Conservation (phyloP, 164 flowering plant genomes). For the Dillenia turbinata region DNA sequence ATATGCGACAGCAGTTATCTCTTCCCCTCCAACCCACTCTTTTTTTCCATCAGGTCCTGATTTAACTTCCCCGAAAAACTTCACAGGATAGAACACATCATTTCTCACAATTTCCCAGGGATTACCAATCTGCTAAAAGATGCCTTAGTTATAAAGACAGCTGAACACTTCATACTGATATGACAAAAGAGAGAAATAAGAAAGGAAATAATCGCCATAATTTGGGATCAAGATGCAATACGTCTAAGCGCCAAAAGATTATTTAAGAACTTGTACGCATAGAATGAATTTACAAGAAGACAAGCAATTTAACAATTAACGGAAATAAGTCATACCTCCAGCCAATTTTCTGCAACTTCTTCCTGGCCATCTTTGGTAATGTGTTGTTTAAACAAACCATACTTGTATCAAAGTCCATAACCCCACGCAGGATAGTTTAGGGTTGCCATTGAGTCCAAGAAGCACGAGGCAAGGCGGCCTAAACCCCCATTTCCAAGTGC, state of each 20-base stretch:
- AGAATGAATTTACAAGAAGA: too few species aligned
- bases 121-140: slow-evolving; percentile 63
- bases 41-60: slow-evolving; percentile 66
- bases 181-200: too few species aligned
- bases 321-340: slow-evolving; percentile 51
- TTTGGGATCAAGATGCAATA: too few species aligned
- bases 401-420: slow-evolving; percentile 87
- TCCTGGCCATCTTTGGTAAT: slow-evolving; percentile 94
- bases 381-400: slow-evolving; percentile 82
- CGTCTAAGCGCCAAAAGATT: too few species aligned
- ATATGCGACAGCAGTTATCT: slow-evolving; percentile 79
- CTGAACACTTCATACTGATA: too few species aligned
- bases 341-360: slow-evolving; percentile 97
- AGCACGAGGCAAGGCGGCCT: slow-evolving; percentile 90
- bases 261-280: too few species aligned
- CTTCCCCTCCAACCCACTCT: slow-evolving; percentile 92
- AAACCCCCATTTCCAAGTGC: slow-evolving; percentile 98
- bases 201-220: too few species aligned
- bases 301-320: neutral
- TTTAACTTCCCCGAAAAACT: slow-evolving; percentile 77
- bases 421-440: slow-evolving; percentile 98
- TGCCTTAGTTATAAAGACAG: too few species aligned
- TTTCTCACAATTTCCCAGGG: slow-evolving; percentile 95
- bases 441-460: slow-evolving; percentile 90
- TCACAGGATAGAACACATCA: slow-evolving; percentile 81